A percentile compares a stretch with the other conserved stretches of the same genome.
These are phyloP conservation scores for Alectoria sarmentosa DNA, from an alignment of 495 filamentous ascomycete species.

Conservation along the genomic window DNA sequence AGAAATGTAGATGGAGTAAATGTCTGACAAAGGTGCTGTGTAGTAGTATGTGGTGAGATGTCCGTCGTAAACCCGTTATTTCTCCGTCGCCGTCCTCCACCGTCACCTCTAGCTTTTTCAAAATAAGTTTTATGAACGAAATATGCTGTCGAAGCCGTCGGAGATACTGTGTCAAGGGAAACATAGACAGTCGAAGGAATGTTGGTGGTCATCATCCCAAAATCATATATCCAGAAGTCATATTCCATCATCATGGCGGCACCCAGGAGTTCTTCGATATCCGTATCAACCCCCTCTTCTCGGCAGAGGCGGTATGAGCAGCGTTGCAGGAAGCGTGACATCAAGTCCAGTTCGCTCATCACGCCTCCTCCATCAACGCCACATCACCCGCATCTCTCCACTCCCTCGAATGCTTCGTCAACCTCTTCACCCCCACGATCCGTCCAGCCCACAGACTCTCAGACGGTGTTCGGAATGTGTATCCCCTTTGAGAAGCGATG, in stretches of 20 bases:
- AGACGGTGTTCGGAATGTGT: constrained; percentile 82
- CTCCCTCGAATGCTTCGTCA: constrained; percentile 72
- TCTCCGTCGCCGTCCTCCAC: not conserved
- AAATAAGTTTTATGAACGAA: not conserved
- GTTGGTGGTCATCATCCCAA: not conserved
- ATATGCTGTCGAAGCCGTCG: not conserved
- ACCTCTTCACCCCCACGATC: constrained; percentile 64
- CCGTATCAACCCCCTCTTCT: not conserved
- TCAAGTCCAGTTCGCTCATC: constrained; percentile 3
- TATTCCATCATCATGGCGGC: not conserved
- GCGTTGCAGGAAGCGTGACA: not conserved
- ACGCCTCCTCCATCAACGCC: constrained; percentile 75
- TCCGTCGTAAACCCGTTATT: not conserved
- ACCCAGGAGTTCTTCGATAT: not conserved
- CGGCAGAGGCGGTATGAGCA: not conserved
- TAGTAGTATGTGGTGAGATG: not conserved
- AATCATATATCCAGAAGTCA: not conserved
- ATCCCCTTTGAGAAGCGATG: constrained; percentile 87
- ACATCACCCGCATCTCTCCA: constrained; percentile 84
- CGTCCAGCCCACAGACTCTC: constrained; percentile 81
- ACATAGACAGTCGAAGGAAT: not conserved
- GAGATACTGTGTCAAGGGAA: not conserved
- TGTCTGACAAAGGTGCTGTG: not conserved
- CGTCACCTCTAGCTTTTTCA: not conserved
- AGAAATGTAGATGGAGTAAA: not conserved